These are phyloP conservation scores for Plenodomus biglobosus DNA, from an alignment of 2,329 filamentous ascomycete genomes.

Conservation along the genomic window DNA sequence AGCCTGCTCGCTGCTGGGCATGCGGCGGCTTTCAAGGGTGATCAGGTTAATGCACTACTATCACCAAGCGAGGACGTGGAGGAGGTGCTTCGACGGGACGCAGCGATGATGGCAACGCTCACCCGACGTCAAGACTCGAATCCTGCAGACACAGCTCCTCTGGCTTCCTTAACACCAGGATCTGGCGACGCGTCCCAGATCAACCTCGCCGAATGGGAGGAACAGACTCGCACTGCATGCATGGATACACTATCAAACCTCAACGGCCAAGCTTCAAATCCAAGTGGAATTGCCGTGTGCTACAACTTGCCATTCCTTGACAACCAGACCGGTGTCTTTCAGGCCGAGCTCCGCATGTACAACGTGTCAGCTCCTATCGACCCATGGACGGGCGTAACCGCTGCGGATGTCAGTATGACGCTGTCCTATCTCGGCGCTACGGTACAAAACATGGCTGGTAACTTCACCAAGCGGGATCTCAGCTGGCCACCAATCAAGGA, in stretches of 20 bases:
- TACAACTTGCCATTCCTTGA: constrained; percentile 78
- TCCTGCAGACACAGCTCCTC: constrained; percentile 28
- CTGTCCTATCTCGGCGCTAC: constrained; percentile 48
- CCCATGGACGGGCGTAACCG: constrained; percentile 48
- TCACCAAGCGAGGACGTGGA: constrained; percentile 37
- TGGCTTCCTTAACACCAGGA: constrained; percentile 35
- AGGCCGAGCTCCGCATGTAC: constrained; percentile 75
- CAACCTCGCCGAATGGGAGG: constrained; percentile 40
- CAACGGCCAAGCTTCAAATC: constrained; percentile 63
- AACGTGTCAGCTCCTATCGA: constrained; percentile 62
- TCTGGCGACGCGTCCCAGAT: constrained; percentile 39
- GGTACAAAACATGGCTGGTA: constrained; percentile 44
- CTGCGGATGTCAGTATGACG: constrained; percentile 46
- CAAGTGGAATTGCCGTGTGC: constrained; percentile 76
- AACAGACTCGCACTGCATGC: constrained; percentile 58
- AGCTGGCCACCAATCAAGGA: constrained; percentile 31
- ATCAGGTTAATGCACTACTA: constrained; percentile 29
- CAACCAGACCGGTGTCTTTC: constrained; percentile 67
- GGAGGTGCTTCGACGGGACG: constrained; percentile 36
- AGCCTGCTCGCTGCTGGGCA: constrained; percentile 39
- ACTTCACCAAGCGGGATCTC: constrained; percentile 35
- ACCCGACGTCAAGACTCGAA: constrained; percentile 41
- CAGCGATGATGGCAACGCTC: constrained; percentile 38
- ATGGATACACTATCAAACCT: constrained; percentile 57
- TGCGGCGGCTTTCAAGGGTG: constrained; percentile 31